Evolutionary conservation across 2,329 filamentous ascomycete species (phyloP), one percentile per base, ranked within the genome.

Genomic region (Pseudogymnoascus verrucosus): DNA sequence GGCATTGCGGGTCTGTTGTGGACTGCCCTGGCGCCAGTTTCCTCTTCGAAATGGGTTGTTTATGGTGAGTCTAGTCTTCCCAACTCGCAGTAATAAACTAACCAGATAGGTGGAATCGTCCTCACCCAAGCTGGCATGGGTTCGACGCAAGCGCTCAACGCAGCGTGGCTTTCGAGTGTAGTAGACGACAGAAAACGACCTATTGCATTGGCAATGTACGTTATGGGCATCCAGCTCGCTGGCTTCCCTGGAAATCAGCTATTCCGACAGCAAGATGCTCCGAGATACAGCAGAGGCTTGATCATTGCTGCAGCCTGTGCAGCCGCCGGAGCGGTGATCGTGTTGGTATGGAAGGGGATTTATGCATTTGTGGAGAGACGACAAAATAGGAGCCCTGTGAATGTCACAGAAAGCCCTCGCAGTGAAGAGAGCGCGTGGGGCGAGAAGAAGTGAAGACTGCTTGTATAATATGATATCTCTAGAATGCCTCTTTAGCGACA

Each of bases 241-340:
- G 57, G 57, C 26, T 63, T 63, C 44, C 62, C 62, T 26, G 62
- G 47, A 10, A 63, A 57, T 60, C 62, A 63, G 5, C 47, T 63
- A n/a, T 59, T 63, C 47, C 62, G 62, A 8, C 26, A 36, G 16
- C 62, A 63, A 36, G 47, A 63, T 40, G 62, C 62, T 12, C 62
- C 62, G n/a, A 51, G 62, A 26, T 63, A 63, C 28, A 57, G 31
- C n/a, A 59, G 42, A 28, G 62, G 44, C 28, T 42, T 60, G 21
- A 63, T 57, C 10, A 60, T 63, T 7, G 62, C 62, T 19, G 62
- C 44, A 11, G 28, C 62, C 1, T 63, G 62, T 37, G 51, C 44
- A 6, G 62, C 62, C 8, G 47, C 62, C 1, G 62, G 44, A 8
- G 47, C 51, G 23, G 62, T 63, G 21, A 59, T 63, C 36, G 57